A percentile compares a stretch with the other conserved stretches of the same genome.
These are phyloP conservation scores for Acanthamoeba culbertsoni DNA, from an alignment of 208 protist genomes.

Conservation along the genomic window DNA sequence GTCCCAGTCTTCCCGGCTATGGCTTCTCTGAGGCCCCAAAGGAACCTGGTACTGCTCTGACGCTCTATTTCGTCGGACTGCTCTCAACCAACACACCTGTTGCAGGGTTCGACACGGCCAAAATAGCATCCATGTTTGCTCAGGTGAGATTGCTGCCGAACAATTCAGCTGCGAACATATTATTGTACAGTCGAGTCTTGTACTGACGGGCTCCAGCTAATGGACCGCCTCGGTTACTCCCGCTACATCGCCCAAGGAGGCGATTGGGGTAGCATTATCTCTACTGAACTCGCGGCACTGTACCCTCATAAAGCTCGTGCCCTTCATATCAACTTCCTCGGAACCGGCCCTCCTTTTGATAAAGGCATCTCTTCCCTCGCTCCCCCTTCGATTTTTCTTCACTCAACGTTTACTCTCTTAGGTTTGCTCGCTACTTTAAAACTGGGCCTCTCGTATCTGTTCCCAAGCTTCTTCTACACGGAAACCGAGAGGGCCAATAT, in stretches of 20 bases:
- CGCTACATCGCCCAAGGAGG: background rate
- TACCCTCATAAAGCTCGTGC: background rate
- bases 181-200: background rate
- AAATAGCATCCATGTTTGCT: background rate
- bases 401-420: background rate
- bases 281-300: background rate
- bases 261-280: slow-evolving; percentile 30
- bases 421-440: background rate
- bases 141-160: background rate
- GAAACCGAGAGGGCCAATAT: background rate
- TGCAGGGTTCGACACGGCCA: background rate
- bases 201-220: background rate
- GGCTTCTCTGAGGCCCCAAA: slow-evolving; percentile 33
- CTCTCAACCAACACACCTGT: background rate
- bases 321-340: slow-evolving; percentile 40
- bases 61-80: background rate
- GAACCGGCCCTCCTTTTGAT: background rate
- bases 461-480: background rate
- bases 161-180: too few species aligned
- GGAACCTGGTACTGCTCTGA: background rate
- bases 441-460: background rate
- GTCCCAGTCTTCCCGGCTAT: slow-evolving; percentile 50
- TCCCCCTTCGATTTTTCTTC: background rate
- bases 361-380: background rate
- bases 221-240: background rate